Evolutionary conservation across 371 early-diverging fungal genomes (phyloP).

Genomic region (Funneliformis caledonium): DNA sequence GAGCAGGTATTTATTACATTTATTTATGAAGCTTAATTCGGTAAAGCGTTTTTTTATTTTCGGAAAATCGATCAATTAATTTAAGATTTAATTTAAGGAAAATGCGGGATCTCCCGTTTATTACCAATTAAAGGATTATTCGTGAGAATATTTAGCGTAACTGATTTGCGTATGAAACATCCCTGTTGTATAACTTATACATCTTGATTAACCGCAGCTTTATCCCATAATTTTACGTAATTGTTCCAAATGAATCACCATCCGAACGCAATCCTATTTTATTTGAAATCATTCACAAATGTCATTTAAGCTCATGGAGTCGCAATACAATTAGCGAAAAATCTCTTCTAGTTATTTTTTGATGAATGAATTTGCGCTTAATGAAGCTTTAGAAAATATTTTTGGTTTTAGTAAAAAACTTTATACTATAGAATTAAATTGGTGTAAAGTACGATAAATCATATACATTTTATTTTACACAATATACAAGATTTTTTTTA

Average conservation of each 20-base stretch:
- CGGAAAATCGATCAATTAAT: too few species aligned
- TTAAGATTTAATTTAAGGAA: too few species aligned
- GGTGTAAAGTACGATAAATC: background rate
- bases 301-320: background rate
- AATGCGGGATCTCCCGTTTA: too few species aligned
- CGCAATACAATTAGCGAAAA: background rate
- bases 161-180: background rate
- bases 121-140: too few species aligned
- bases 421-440: background rate
- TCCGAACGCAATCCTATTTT: background rate
- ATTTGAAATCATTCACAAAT: background rate
- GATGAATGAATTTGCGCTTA: background rate
- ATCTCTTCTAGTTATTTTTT: background rate
- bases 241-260: background rate
- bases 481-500: too few species aligned
- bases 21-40: too few species aligned
- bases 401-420: background rate
- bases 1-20: too few species aligned
- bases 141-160: too few species aligned
- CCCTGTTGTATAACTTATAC: background rate
- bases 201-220: background rate
- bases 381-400: background rate
- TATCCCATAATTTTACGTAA: background rate
- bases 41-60: too few species aligned
- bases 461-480: background rate